Evolutionary conservation across 257 asterid genomes (phyloP), one percentile per base, ranked within the genome.

Genomic region (Avicennia marina): DNA sequence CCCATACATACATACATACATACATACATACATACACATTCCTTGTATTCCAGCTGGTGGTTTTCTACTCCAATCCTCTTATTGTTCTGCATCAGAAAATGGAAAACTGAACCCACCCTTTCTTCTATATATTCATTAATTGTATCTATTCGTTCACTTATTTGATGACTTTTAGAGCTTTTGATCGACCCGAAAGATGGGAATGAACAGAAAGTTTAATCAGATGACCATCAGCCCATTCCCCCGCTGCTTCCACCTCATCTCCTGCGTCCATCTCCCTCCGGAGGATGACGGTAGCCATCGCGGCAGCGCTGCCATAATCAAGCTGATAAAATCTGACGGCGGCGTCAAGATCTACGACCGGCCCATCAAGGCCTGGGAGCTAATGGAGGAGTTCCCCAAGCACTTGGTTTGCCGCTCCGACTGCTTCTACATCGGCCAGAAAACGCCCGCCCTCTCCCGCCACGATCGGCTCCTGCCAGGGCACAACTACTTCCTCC

Each of bases 341-440:
- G 88, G 88, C 46, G 66, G 26, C 6, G 82, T 77, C 7, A 25
- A 9, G 43, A 62, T 60, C 65, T 81, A 81, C 75, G 59, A 67
- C 47, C 75, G 77, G 0, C 74, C 84, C 2, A 31, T 77, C 42
- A 58, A 50, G 1, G 88, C 79, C 0, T 25, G 52, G 56, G 74
- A 77, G 60, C 27, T 81, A 6, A 64, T 75, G 78, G 68, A 72
- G 55, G 80, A 77, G 65, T 72, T 69, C 33, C 88, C 88, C 0
- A 81, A 77, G 34, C 84, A 81, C 79, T 46, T 81, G 75, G 75
- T 77, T 2, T 77, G 88, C 79, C 66, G 75, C 4, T 75, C 78
- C 9, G 84, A 81, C 57, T 50, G 76, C 64, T 75, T 81, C 60
- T 81, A 74, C 76, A 74, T 81, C 49, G 88, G 88, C 32, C 84